phyloP scores from a whole-genome alignment of 2,329 filamentous ascomycete genomes.

The Cladophialophora chaetospira region DNA sequence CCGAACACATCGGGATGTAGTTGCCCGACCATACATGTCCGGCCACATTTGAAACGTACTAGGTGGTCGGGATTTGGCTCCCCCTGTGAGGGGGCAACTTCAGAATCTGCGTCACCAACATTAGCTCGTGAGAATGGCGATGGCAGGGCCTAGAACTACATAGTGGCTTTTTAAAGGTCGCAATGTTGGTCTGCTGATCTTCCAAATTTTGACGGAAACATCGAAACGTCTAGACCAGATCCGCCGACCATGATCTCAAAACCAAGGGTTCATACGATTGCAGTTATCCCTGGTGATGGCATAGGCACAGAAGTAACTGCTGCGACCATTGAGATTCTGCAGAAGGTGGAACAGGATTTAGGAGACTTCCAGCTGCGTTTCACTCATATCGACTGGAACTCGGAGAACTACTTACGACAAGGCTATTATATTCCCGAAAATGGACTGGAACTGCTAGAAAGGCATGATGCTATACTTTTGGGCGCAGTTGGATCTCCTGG shows the following conservation, averaged over 20 bases:
- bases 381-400: constrained; percentile 52
- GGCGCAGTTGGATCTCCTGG: constrained; percentile 54
- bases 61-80: no score
- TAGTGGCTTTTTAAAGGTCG: no score
- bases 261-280: constrained; percentile 41
- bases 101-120: no score
- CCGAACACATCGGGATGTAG: no score
- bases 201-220: no score
- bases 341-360: constrained; percentile 25
- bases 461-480: constrained; percentile 59
- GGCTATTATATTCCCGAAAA: constrained; percentile 57
- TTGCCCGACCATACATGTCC: no score
- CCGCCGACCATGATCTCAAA: background rate
- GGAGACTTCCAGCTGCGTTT: constrained; percentile 47
- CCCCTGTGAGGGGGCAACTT: no score
- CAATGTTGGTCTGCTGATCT: no score
- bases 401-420: constrained; percentile 51
- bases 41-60: no score
- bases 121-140: no score
- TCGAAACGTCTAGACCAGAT: background rate
- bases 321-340: constrained; percentile 44
- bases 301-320: constrained; percentile 63
- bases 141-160: no score
- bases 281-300: constrained; percentile 64
- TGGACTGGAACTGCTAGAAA: constrained; percentile 52